phyloP scores from a whole-genome alignment of 768 basidiomycete species.

The Collybia mongolica region DNA sequence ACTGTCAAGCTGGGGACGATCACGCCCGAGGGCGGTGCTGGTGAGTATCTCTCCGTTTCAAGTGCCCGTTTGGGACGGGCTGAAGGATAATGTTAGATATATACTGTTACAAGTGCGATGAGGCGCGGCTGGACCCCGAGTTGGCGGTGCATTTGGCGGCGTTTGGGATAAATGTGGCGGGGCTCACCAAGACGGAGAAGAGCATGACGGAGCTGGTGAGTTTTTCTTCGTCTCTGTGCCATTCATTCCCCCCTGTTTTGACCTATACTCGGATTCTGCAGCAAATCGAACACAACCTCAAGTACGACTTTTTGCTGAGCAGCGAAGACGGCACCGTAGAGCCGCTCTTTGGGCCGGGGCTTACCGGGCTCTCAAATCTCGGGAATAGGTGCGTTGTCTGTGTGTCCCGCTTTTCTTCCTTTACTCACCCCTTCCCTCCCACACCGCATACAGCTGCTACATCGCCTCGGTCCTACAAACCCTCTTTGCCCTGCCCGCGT shows the following conservation, averaged over 20 bases:
- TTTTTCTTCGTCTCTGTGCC: neutral
- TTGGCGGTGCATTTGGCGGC: constrained; percentile 68
- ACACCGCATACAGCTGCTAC: constrained; percentile 94
- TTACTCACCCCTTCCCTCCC: neutral
- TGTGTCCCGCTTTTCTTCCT: neutral
- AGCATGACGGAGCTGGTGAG: constrained; percentile 92
- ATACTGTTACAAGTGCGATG: constrained; percentile 91
- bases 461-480: constrained; percentile 94
- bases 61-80: no score
- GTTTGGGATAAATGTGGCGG: constrained; percentile 86
- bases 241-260: no score
- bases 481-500: constrained; percentile 76
- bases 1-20: constrained; percentile 96
- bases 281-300: constrained; percentile 97
- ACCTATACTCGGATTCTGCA: constrained; percentile 15
- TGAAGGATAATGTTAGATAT: no score
- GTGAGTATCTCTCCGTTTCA: constrained; percentile 39
- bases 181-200: constrained; percentile 90
- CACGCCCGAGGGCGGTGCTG: constrained; percentile 90
- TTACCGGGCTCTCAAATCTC: constrained; percentile 89
- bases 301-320: constrained; percentile 91
- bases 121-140: constrained; percentile 76
- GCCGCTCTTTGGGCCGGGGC: constrained; percentile 83
- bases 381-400: constrained; percentile 81
- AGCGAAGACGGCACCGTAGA: constrained; percentile 85